Percentiles rank a stretch among this genome's conserved stretches.
Evolutionary conservation across 768 basidiomycete species (phyloP).

Genomic region (Lactarius vividus): DNA sequence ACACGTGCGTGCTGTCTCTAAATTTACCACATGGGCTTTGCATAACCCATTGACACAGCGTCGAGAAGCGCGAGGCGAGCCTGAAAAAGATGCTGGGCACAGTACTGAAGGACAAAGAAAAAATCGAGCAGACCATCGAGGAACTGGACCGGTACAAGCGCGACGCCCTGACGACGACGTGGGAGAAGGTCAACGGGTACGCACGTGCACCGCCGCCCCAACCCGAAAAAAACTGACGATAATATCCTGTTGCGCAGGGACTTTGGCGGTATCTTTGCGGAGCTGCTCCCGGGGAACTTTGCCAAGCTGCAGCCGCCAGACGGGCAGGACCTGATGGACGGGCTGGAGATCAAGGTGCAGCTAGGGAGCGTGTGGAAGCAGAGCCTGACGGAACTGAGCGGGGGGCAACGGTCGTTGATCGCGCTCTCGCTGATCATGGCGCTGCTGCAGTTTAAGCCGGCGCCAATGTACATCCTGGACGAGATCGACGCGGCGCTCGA

Average conservation of each 20-base stretch:
- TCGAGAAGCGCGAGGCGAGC: slow-evolving; percentile 89
- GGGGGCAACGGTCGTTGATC: slow-evolving; percentile 97
- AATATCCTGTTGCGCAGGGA: slow-evolving; percentile 52
- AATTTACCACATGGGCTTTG: not conserved
- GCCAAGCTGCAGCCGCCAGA: slow-evolving; percentile 94
- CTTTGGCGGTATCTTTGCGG: slow-evolving; percentile 95
- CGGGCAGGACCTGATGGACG: slow-evolving; percentile 88
- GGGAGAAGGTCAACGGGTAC: slow-evolving; percentile 92
- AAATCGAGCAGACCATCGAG: slow-evolving; percentile 91
- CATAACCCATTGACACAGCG: slow-evolving; percentile 45
- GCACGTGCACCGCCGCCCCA: slow-evolving; percentile 31
- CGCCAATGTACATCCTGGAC: slow-evolving; percentile 98
- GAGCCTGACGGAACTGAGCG: slow-evolving; percentile 93
- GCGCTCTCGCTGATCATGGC: slow-evolving; percentile 98
- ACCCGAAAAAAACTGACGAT: not conserved
- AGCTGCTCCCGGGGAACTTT: slow-evolving; percentile 93
- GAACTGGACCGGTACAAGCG: slow-evolving; percentile 93
- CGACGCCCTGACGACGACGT: slow-evolving; percentile 90
- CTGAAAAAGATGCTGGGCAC: slow-evolving; percentile 85
- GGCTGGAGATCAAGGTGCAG: slow-evolving; percentile 95
- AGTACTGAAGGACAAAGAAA: slow-evolving; percentile 88
- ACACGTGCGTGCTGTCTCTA: slow-evolving; percentile 55
- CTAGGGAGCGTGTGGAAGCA: slow-evolving; percentile 98
- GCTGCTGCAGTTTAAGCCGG: slow-evolving; percentile 97
- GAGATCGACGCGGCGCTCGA: slow-evolving; percentile 98